Evolutionary conservation across 1,284 basidiomycete species (phyloP).

Genomic region (Apiotrichum brassicae): DNA sequence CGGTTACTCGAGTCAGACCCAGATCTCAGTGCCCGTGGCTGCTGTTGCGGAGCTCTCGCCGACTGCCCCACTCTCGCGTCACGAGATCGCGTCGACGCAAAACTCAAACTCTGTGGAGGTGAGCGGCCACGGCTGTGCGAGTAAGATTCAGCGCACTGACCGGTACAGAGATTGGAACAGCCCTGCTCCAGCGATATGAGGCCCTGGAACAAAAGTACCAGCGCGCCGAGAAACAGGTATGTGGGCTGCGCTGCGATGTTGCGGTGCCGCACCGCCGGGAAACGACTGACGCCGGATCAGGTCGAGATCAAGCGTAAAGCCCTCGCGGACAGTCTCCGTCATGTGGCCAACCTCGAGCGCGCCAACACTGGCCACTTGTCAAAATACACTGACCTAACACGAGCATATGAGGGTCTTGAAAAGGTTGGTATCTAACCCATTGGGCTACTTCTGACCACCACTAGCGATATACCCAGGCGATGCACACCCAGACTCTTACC

Average conservation of each 20-base stretch:
- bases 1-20: constrained; percentile 12
- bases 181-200: constrained; percentile 77
- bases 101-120: constrained; percentile 78
- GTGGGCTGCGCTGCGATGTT: constrained; percentile 44
- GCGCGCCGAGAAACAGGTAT: constrained; percentile 34
- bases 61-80: constrained; percentile 50
- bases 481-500: constrained; percentile 41
- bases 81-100: constrained; percentile 63
- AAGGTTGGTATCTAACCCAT: constrained; percentile 35
- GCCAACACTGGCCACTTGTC: constrained; percentile 39
- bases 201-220: constrained; percentile 68
- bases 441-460: not conserved
- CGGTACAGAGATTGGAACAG: constrained; percentile 81
- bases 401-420: constrained; percentile 42
- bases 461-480: constrained; percentile 63
- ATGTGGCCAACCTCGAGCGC: constrained; percentile 41
- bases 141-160: constrained; percentile 2
- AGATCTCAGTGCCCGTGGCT: constrained; percentile 21
- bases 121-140: constrained; percentile 37
- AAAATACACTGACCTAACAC: constrained; percentile 35
- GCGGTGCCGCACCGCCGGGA: constrained; percentile 24
- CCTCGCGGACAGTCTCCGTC: constrained; percentile 31
- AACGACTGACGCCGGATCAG: constrained; percentile 12
- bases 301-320: constrained; percentile 38
- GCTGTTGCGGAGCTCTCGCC: constrained; percentile 18